Evolutionary conservation across 495 filamentous ascomycete species (phyloP), one percentile per base, ranked within the genome.

Genomic region (Trichoderma virens): DNA sequence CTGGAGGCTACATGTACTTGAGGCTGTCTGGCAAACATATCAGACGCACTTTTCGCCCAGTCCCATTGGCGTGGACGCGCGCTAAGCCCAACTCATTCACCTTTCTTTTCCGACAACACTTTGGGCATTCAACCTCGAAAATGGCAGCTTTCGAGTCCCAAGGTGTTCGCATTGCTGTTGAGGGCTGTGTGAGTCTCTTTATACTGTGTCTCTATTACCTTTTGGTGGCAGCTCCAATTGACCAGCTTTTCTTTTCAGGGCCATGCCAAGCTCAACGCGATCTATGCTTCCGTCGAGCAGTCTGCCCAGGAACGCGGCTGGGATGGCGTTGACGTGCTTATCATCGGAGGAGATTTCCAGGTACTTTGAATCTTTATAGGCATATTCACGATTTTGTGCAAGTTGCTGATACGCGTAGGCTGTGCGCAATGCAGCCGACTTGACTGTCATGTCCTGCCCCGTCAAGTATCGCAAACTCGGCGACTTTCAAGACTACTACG

Each of bases 401-500:
- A 8, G 64, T 20, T 60, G 6, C 59, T 30, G 14, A 39, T 34
- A 1, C 20, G 1, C 59, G 18, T 68, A 92, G 86, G 87, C 94
- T 18, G 85, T 93, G 39, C 91, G 94, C 62, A 98, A 98, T 75
- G 82, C 87, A 1, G 83, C 86, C 61, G 94, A 98, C 72, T 80
- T 97, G 56, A 88, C 88, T 51, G 87, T 88, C 75, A 91, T 97
- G 83, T 88, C 90, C 2, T 88, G 93, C 34, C 94, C 93, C 0
- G 70, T 76, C 62, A 97, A 96, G 73, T 98, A 88, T 74, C 88
- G 88, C 43, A 74, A 84, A 31, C 83, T 98, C 61, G 90, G 88
- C 6, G 94, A 98, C 74, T 98, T 98, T 67, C 87, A 92, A 66
- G 85, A 90, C 61, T 98, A 97, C 76, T 98, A 98, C 75, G 89